Percentiles rank a stretch among this genome's conserved stretches.
Evolutionary conservation across 2,329 filamentous ascomycete genomes (phyloP).

Genomic region (Aspergillus hiratsukae): DNA sequence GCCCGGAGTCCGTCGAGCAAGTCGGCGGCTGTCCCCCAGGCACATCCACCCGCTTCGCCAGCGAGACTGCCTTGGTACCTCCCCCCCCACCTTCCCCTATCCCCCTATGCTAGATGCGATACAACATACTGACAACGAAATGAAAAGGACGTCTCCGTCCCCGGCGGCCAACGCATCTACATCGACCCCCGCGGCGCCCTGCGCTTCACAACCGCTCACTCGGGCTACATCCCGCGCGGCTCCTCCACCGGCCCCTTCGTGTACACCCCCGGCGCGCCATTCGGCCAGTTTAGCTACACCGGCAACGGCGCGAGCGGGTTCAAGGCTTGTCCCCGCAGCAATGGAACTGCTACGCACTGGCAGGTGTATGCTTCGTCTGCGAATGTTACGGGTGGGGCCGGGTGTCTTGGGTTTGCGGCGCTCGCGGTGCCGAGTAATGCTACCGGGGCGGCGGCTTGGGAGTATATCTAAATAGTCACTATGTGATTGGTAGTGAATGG

Average conservation of each 20-base stretch:
- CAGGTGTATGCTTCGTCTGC: conserved; percentile 27
- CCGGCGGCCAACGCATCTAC: conserved; percentile 60
- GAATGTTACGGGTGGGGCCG: conserved; percentile 17
- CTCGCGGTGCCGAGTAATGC: conserved; percentile 19
- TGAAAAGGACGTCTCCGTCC: conserved; percentile 49
- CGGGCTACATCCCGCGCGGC: conserved; percentile 46
- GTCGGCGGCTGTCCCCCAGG: conserved; percentile 38
- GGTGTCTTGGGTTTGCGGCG: conserved; percentile 37
- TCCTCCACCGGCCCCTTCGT: conserved; percentile 49
- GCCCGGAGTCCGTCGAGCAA: conserved; percentile 37
- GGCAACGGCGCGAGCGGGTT: conserved; percentile 34
- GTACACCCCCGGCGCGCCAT: conserved; percentile 25
- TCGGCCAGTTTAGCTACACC: conserved; percentile 25
- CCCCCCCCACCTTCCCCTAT: neutral
- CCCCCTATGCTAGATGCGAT: neutral
- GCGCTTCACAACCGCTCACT: conserved; percentile 56
- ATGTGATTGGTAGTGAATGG: too few species aligned
- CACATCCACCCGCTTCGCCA: conserved; percentile 42
- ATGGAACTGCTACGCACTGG: conserved; percentile 22
- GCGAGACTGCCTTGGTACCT: conserved; percentile 33
- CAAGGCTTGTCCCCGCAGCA: conserved; percentile 40
- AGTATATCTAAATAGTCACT: conserved; percentile 40
- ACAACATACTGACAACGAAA: conserved; percentile 24
- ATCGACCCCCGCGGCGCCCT: conserved; percentile 51
- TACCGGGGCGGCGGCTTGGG: conserved; percentile 28